Percentiles rank a stretch among this genome's conserved stretches.
phyloP scores from a whole-genome alignment of 2,329 filamentous ascomycete species.

The Exophiala sp. region DNA sequence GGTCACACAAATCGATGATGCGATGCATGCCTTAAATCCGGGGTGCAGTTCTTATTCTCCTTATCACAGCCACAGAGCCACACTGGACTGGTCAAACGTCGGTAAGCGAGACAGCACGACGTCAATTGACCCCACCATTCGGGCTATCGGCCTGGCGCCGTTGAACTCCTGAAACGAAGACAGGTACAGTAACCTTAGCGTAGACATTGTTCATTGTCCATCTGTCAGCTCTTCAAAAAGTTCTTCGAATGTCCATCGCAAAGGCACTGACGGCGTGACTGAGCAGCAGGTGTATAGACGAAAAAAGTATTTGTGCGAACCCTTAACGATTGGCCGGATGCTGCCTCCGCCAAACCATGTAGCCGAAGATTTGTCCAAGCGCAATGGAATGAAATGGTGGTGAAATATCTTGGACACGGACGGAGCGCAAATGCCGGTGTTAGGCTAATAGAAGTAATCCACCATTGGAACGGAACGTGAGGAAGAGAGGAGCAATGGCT shows the following conservation, averaged over 20 bases:
- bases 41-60: constrained; percentile 17
- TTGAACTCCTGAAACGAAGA: constrained; percentile 19
- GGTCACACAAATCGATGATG: constrained; percentile 15
- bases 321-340: too few relatives aligned
- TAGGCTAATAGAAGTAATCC: background rate
- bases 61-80: constrained; percentile 3
- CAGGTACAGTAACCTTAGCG: constrained; percentile 2
- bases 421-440: background rate
- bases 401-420: background rate
- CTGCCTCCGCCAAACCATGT: too few relatives aligned
- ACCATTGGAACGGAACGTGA: background rate
- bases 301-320: background rate
- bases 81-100: constrained; percentile 5
- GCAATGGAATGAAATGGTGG: background rate
- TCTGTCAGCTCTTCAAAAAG: too few relatives aligned
- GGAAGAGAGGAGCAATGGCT: background rate
- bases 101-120: constrained; percentile 22
- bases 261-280: too few relatives aligned
- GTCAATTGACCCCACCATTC: constrained; percentile 17
- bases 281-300: background rate
- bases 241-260: too few relatives aligned
- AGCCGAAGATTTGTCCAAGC: background rate
- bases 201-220: background rate
- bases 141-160: constrained; percentile 19
- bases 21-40: constrained; percentile 18